These are phyloP conservation scores for Stachybotrys elegans DNA, from an alignment of 2,329 filamentous ascomycete species.

Conservation along the genomic window DNA sequence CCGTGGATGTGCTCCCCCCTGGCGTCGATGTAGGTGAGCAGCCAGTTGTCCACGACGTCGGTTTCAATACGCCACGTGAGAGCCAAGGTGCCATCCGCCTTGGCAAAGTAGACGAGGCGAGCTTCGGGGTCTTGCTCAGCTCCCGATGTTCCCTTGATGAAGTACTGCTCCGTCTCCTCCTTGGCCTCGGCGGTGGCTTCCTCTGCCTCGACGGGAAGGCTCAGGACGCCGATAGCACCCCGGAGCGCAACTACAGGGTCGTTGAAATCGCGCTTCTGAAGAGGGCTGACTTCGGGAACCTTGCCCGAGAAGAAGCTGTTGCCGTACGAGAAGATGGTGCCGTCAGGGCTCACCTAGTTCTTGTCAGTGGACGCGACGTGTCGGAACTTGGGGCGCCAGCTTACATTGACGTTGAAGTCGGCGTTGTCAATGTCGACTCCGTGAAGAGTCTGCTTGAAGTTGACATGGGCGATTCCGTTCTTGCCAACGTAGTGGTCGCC, in stretches of 20 bases:
- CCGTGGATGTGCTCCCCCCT: constrained; percentile 41
- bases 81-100: constrained; percentile 38
- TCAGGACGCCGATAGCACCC: constrained; percentile 27
- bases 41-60: constrained; percentile 51
- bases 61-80: constrained; percentile 56
- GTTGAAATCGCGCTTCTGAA: constrained; percentile 33
- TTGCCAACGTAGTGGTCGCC: constrained; percentile 48
- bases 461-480: constrained; percentile 52
- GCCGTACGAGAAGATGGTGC: constrained; percentile 53
- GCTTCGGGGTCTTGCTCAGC: constrained; percentile 48
- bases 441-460: constrained; percentile 55
- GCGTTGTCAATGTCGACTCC: constrained; percentile 57
- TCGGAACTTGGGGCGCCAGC: too few relatives aligned
- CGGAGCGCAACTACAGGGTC: constrained; percentile 40
- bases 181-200: constrained; percentile 19
- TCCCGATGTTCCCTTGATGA: constrained; percentile 43
- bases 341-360: constrained; percentile 37
- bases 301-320: constrained; percentile 42
- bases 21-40: constrained; percentile 54
- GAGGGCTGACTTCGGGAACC: constrained; percentile 29
- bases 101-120: constrained; percentile 49
- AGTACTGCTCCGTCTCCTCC: constrained; percentile 23
- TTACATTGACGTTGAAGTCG: constrained; percentile 56
- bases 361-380: too few relatives aligned
- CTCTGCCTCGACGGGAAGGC: constrained; percentile 23